Percentiles rank a stretch among this genome's conserved stretches.
phyloP scores from a whole-genome alignment of 2,329 filamentous ascomycete species.

The Lachnellula arida region DNA sequence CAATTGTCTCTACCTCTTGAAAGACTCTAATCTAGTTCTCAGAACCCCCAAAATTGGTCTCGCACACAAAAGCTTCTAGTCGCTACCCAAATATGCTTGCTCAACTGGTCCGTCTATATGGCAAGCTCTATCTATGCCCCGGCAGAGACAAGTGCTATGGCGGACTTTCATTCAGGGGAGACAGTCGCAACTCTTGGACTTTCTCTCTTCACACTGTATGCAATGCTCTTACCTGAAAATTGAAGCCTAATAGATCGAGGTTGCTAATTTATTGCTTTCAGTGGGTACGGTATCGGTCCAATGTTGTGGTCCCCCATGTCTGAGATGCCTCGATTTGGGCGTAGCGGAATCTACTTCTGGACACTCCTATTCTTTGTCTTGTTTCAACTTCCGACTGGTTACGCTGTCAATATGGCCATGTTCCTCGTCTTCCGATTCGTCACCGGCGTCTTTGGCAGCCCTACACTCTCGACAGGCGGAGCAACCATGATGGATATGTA shows the following conservation, averaged over 20 bases:
- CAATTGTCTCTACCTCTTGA: too few relatives aligned
- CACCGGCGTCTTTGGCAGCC: slow-evolving; percentile 60
- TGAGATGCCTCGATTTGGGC: slow-evolving; percentile 60
- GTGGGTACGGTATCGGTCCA: slow-evolving; percentile 56
- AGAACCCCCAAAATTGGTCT: slow-evolving; percentile 50
- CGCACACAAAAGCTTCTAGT: slow-evolving; percentile 37
- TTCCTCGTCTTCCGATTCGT: slow-evolving; percentile 58
- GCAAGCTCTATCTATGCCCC: slow-evolving; percentile 42
- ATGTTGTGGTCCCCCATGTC: slow-evolving; percentile 59
- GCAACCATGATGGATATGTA: slow-evolving; percentile 48
- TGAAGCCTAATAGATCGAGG: not conserved
- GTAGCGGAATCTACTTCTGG: slow-evolving; percentile 61
- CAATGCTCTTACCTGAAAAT: not conserved
- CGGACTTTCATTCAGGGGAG: slow-evolving; percentile 46
- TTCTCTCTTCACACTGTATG: not conserved
- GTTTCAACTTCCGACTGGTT: slow-evolving; percentile 55
- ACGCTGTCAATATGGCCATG: slow-evolving; percentile 48
- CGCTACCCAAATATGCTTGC: slow-evolving; percentile 42
- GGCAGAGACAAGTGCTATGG: slow-evolving; percentile 43
- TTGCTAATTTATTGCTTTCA: not conserved
- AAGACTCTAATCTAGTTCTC: too few relatives aligned
- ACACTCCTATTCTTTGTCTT: slow-evolving; percentile 64
- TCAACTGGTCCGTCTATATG: slow-evolving; percentile 53
- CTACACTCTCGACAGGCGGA: slow-evolving; percentile 55
- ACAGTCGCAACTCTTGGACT: slow-evolving; percentile 4